phyloP scores from a whole-genome alignment of 1,139 yeast species.

The Ashbya aceris region DNA sequence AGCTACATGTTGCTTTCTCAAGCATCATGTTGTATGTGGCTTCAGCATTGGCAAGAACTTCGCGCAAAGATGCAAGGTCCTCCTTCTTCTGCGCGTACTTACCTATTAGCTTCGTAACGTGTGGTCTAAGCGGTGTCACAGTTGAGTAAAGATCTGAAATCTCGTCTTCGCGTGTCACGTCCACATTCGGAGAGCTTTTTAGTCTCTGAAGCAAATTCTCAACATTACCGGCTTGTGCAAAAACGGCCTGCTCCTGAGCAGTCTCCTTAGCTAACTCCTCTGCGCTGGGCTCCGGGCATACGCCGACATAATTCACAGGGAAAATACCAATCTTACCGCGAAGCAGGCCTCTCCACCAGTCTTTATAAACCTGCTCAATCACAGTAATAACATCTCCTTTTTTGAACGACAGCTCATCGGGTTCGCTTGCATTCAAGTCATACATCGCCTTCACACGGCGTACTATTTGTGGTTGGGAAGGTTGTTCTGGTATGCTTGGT shows the following conservation, averaged over 20 bases:
- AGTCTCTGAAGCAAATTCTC: constrained; percentile 45
- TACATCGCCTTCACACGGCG: constrained; percentile 76
- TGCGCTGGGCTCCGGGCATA: constrained; percentile 57
- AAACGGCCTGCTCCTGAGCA: constrained; percentile 37
- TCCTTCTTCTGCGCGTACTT: constrained; percentile 67
- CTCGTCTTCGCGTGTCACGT: constrained; percentile 41
- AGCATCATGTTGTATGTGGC: constrained; percentile 59
- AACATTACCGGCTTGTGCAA: constrained; percentile 45
- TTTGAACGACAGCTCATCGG: constrained; percentile 61
- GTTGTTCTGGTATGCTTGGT: constrained; percentile 1
- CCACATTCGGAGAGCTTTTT: constrained; percentile 34
- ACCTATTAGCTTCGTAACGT: constrained; percentile 62
- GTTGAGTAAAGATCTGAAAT: constrained; percentile 53
- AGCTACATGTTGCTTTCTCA: constrained; percentile 35
- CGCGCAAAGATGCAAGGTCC: constrained; percentile 62
- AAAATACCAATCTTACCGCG: constrained; percentile 81
- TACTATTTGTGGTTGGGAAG: constrained; percentile 32
- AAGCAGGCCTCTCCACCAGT: constrained; percentile 93
- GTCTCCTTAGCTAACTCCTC: constrained; percentile 40
- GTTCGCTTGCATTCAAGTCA: constrained; percentile 64
- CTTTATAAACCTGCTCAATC: constrained; percentile 78
- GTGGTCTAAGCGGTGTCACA: constrained; percentile 63
- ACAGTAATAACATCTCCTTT: constrained; percentile 77
- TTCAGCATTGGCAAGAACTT: constrained; percentile 59
- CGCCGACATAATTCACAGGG: constrained; percentile 86